These are phyloP conservation scores for Didymella keratinophila DNA, from an alignment of 2,329 filamentous ascomycete genomes.

Conservation along the genomic window DNA sequence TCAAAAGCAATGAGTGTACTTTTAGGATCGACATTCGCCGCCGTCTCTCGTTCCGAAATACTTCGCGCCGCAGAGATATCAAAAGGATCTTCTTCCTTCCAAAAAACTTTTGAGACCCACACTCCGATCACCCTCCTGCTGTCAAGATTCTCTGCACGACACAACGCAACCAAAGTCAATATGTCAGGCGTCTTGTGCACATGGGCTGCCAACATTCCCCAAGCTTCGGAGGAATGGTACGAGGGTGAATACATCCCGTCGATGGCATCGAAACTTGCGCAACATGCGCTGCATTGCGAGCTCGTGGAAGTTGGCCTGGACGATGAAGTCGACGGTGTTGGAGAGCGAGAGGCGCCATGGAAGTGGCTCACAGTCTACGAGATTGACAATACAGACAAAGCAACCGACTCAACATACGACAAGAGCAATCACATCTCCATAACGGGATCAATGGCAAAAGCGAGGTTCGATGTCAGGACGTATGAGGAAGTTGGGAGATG, in stretches of 20 bases:
- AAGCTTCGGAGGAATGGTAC: slow-evolving; percentile 25
- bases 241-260: slow-evolving; percentile 25
- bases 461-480: slow-evolving; percentile 20
- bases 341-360: slow-evolving; percentile 19
- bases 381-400: slow-evolving; percentile 3
- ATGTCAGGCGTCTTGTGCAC: slow-evolving; percentile 32
- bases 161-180: not conserved
- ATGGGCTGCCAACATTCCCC: slow-evolving; percentile 30
- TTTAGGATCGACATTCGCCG: slow-evolving; percentile 4
- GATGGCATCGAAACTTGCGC: slow-evolving; percentile 10
- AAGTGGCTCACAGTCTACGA: slow-evolving; percentile 24
- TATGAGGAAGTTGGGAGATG: slow-evolving; percentile 20
- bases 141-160: not conserved
- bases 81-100: not conserved
- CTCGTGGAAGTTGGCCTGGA: slow-evolving; percentile 13
- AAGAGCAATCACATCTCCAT: slow-evolving; percentile 6
- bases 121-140: not conserved
- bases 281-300: slow-evolving; percentile 24
- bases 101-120: not conserved
- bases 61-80: not conserved
- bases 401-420: slow-evolving; percentile 6
- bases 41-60: not conserved
- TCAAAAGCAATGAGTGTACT: slow-evolving; percentile 8
- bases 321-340: slow-evolving; percentile 13
- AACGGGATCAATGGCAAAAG: slow-evolving; percentile 4